A percentile compares a stretch with the other conserved stretches of the same genome.
These are phyloP conservation scores for Fusarium agapanthi DNA, from an alignment of 2,329 filamentous ascomycete species.

Conservation along the genomic window DNA sequence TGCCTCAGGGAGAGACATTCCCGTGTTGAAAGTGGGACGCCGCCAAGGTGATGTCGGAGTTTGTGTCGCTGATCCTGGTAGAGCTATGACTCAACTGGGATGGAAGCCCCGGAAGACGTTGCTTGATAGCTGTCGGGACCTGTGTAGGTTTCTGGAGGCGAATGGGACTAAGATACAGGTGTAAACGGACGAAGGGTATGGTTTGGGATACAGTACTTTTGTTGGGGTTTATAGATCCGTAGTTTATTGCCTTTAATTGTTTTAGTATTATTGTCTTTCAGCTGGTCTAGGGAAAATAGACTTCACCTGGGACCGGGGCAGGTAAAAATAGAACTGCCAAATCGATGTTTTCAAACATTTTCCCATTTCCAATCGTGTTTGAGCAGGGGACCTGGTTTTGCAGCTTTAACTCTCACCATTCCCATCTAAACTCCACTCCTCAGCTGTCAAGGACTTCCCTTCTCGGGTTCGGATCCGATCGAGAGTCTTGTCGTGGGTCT, in stretches of 20 bases:
- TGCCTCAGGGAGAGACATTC: background rate
- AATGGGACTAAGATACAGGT: background rate
- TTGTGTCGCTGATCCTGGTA: constrained; percentile 53
- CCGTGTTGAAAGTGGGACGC: background rate
- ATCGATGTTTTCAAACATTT: background rate
- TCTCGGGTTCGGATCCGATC: background rate
- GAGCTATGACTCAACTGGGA: constrained; percentile 53
- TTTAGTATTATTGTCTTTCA: background rate
- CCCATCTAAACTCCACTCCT: background rate
- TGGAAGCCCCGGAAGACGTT: constrained; percentile 45
- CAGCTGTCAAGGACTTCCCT: background rate
- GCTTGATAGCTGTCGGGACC: constrained; percentile 23
- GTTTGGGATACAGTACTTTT: background rate
- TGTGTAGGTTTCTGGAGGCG: constrained; percentile 16
- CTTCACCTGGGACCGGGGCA: background rate
- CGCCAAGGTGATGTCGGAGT: constrained; percentile 21
- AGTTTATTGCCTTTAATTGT: too few species aligned
- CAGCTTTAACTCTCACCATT: background rate
- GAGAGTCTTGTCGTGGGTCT: background rate
- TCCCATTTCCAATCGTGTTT: too few species aligned
- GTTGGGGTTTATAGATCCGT: background rate
- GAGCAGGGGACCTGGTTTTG: background rate
- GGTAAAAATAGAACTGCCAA: background rate
- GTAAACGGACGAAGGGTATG: background rate
- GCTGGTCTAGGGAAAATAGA: background rate